Percentiles rank a stretch among this genome's conserved stretches.
These are phyloP conservation scores for Fusarium setosum DNA, from an alignment of 2,329 filamentous ascomycete species.

Conservation along the genomic window DNA sequence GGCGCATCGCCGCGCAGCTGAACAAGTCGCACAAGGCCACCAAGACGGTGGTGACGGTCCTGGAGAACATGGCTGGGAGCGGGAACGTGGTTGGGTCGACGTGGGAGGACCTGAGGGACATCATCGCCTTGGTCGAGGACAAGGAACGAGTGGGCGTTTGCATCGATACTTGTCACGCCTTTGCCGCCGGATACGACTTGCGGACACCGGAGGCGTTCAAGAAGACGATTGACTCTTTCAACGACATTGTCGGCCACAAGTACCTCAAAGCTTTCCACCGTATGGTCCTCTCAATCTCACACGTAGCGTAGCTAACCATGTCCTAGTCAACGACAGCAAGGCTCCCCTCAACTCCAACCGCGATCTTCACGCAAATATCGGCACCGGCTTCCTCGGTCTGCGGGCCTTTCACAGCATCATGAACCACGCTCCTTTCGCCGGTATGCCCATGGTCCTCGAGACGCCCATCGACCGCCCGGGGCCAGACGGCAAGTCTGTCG, in stretches of 20 bases:
- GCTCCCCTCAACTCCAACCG: constrained; percentile 84
- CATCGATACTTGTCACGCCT: constrained; percentile 96
- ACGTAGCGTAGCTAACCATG: constrained; percentile 2
- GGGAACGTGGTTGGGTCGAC: constrained; percentile 88
- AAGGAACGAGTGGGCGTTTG: constrained; percentile 91
- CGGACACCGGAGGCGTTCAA: constrained; percentile 79
- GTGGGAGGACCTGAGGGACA: constrained; percentile 87
- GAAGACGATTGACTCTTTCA: constrained; percentile 80
- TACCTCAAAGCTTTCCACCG: constrained; percentile 87
- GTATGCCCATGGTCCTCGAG: constrained; percentile 91
- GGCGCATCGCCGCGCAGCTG: constrained; percentile 82
- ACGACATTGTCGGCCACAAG: constrained; percentile 77
- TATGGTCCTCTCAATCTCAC: constrained; percentile 37
- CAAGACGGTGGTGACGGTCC: constrained; percentile 79
- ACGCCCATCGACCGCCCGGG: constrained; percentile 87
- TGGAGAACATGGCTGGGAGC: constrained; percentile 95
- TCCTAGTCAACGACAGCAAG: constrained; percentile 88
- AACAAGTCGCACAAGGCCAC: constrained; percentile 86
- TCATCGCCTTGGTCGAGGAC: constrained; percentile 83
- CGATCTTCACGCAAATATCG: constrained; percentile 96
- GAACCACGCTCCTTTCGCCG: constrained; percentile 81
- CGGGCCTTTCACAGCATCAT: constrained; percentile 91
- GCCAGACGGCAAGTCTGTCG: constrained; percentile 72
- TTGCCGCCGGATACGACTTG: constrained; percentile 93
- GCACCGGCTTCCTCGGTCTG: constrained; percentile 91